Conservation (phyloP, 768 basidiomycete species). For the Psilocybe sp. region DNA sequence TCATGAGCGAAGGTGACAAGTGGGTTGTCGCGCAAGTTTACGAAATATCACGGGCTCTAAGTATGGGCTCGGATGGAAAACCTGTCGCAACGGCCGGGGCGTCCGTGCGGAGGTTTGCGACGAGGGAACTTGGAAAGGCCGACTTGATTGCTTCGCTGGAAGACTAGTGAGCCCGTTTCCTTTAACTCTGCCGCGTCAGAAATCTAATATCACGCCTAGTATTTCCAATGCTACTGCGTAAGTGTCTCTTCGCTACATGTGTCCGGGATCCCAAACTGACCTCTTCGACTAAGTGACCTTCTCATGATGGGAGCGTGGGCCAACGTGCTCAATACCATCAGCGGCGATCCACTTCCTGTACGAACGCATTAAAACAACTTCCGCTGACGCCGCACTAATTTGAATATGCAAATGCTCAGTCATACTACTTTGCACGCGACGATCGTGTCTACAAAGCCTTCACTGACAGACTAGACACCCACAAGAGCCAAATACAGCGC, state of each 20-base stretch:
- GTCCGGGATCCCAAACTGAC: no score
- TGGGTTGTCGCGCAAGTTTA: slow-evolving; percentile 79
- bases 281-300: slow-evolving; percentile 48
- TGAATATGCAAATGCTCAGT: slow-evolving; percentile 34
- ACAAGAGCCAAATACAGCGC: slow-evolving; percentile 45
- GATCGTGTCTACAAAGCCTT: slow-evolving; percentile 80
- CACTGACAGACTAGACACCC: slow-evolving; percentile 40
- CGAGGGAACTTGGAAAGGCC: slow-evolving; percentile 78
- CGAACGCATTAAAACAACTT: slow-evolving; percentile 16
- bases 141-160: slow-evolving; percentile 78
- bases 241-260: no score
- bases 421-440: slow-evolving; percentile 93
- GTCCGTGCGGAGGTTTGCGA: slow-evolving; percentile 84
- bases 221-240: slow-evolving; percentile 83
- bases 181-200: not conserved
- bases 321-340: slow-evolving; percentile 52
- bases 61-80: slow-evolving; percentile 60
- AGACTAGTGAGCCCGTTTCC: slow-evolving; percentile 68
- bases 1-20: slow-evolving; percentile 94
- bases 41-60: slow-evolving; percentile 67
- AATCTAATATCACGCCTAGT: slow-evolving; percentile 31
- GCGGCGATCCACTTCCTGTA: slow-evolving; percentile 73
- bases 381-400: not conserved
- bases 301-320: slow-evolving; percentile 83
- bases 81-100: slow-evolving; percentile 75